Evolutionary conservation across 1,284 basidiomycete species (phyloP), one percentile per base, ranked within the genome.

Genomic region (Trichosporon sp.): DNA sequence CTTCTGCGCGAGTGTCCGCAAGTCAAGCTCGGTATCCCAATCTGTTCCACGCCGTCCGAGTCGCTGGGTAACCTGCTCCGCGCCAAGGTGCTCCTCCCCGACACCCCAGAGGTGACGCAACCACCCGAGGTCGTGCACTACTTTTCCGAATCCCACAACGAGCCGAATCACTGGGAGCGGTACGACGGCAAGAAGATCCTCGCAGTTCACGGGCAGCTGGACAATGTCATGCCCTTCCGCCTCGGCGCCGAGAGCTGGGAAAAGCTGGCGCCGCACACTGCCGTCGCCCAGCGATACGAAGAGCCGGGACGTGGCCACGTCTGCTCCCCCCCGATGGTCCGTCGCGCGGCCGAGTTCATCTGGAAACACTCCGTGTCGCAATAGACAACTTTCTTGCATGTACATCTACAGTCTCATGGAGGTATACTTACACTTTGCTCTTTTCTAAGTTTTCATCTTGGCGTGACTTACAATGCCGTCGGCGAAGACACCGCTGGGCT

Each of bases 141-240:
- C 59, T 63, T 63, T 31, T 35, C 31, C 14, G 14, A n/a, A 5
- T 35, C 31, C 16, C 59, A 63, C 59, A 14, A 10, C 32, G 59
- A 35, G 4, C 59, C 59, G 16, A 10, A 31, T 1, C 59, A 63
- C 59, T 63, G 59, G 59, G 59, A 35, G 59, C 31, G 59, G 7
- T 93, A 91, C 80, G 71, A 85, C 0, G 88, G 88, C 1, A 92
- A 91, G 84, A 89, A 88, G 78, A 87, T 93, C 16, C 85, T 92
- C 3, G 88, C 91, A 0, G 80, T 93, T 2, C 89, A 89, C 1
- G 91, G 86, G 0, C 76, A 68, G 40, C 78, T 78, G 2, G 86
- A 87, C 73, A 71, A 65, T 11, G 71, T 83, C 48, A 77, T 85
- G 56, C 79, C 84, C 51, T 68, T 77, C 32, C 69, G 66, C 16